Base-by-base conservation (phyloP, 768 basidiomycete genomes). In the Sistotremastrum niveocremeum region DNA sequence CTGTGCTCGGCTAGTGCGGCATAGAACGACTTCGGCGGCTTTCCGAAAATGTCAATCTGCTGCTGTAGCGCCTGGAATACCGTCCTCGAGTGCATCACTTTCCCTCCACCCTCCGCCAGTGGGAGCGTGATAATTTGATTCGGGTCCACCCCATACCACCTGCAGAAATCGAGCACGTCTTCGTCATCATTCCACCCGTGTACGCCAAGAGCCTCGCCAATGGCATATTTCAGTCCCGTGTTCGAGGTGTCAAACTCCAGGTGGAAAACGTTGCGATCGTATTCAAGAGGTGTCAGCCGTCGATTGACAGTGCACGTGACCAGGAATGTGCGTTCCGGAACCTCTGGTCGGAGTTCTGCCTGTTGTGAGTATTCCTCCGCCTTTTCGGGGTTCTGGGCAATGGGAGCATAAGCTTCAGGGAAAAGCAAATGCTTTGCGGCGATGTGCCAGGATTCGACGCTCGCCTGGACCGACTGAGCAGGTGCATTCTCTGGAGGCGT, bases 261-360 rank as follows among this genome's bases (percentile, higher is more conserved):
- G 66, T 99, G 95, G 72, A 98, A 98, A 33, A 99, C 91, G 64
- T 99, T 98, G 54, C 95, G 87, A 63, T 97, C 85, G 65, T 99
- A 99, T 51, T 94, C 90, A 53, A 77, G 63, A 33, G 95, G 95
- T 1, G 95, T 98, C 41, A 99, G 76, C 33, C 95, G 86, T 39
- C 81, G 79, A 67, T 97, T 98, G 62, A 95, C 91, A 5, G 81
- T 77, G 62, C 90, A 93, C 6, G 87, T 94, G 47, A 97, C 81
- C 46, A 98, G 77, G 74, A 75, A 97, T 28, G 91, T 98, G 57
- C 82, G 81, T 49, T 97, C 94, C 3, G 82, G 67, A 28, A 84
- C 59, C 55, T 95, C 90, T 8, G 95, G 95, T 37, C 84, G 87
- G 33, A 94, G 67, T 4, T 79, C 68, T 9, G 84, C 79, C 48